Conservation (phyloP, 441 rosid species). For the Croton setiger region DNA sequence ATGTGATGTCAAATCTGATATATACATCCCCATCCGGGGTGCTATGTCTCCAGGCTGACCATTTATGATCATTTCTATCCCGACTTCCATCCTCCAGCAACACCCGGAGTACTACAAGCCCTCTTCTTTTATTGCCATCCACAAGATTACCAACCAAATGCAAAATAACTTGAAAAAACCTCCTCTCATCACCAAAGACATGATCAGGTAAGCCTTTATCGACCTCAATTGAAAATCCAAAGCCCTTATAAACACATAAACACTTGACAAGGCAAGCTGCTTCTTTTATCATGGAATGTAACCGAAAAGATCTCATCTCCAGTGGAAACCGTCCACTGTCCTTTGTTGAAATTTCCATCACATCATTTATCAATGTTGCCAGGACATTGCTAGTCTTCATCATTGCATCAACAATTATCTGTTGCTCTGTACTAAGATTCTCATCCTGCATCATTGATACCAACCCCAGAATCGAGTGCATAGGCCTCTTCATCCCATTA, state of each 20-base stretch:
- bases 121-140: constrained; percentile 43
- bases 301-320: constrained; percentile 53
- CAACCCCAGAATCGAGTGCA: constrained; percentile 79
- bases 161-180: constrained; percentile 81
- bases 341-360: constrained; percentile 68
- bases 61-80: constrained; percentile 61
- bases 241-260: constrained; percentile 59
- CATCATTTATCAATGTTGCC: constrained; percentile 75
- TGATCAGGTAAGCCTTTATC: constrained; percentile 71
- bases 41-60: constrained; percentile 67
- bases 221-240: constrained; percentile 55
- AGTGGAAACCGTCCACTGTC: constrained; percentile 56
- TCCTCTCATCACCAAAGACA: constrained; percentile 73
- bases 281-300: constrained; percentile 63
- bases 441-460: constrained; percentile 76
- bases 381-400: constrained; percentile 74
- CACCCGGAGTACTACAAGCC: constrained; percentile 47
- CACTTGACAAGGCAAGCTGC: constrained; percentile 81
- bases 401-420: constrained; percentile 74
- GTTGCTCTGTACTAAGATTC: constrained; percentile 53
- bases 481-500: constrained; percentile 88
- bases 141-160: constrained; percentile 79
- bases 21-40: constrained; percentile 56
- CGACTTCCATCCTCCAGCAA: constrained; percentile 60
- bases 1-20: constrained; percentile 64